Evolutionary conservation across 2,329 filamentous ascomycete species (phyloP), one percentile per base, ranked within the genome.

Genomic region (Cordyceps cateniannulata): DNA sequence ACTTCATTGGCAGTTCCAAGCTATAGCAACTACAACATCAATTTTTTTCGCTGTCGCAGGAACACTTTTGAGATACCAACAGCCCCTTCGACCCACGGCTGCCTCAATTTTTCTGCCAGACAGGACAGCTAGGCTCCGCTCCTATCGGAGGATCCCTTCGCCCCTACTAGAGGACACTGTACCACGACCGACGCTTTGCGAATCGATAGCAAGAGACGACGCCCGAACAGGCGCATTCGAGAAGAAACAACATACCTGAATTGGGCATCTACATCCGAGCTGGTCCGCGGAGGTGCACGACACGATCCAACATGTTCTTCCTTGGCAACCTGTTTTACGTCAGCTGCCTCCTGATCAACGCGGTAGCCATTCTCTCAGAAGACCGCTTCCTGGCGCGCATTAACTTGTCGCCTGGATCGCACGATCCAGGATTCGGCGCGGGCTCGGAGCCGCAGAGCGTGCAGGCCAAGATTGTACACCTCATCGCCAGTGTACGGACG

Each of bases 281-380:
- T n/a, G 20, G 20, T 25, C 8, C 27, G 8, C 24, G 18, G 3
- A 20, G 52, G 40, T n/a, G 16, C 20, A 24, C 38, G 38, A 10
- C n/a, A 20, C 35, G 20, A 35, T 24, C 8, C 29, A 52, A 47
- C 14, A 88, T 88, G 85, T 78, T 89, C 63, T 79, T 90, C 75
- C 72, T 81, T 57, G 78, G 78, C 59, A 87, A 85, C 67, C 78
- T 91, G 58, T 79, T 91, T 71, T 90, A 91, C 71, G 89, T 91
- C 66, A 82, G 84, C 64, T 79, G 93, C 71, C 88, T 96, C 70
- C 82, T 96, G 70, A 85, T 92, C 75, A 96, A 96, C 75, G 89
- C 90, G 65, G 88, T 96, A 69, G 90, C 90, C 61, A 85, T 96
- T 69, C 86, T 96, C 64, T 93, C 89, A 67, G 91, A 95, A 83